A percentile compares a stretch with the other conserved stretches of the same genome.
These are phyloP conservation scores for Saitozyma podzolica DNA, from an alignment of 768 basidiomycete genomes.

Conservation along the genomic window DNA sequence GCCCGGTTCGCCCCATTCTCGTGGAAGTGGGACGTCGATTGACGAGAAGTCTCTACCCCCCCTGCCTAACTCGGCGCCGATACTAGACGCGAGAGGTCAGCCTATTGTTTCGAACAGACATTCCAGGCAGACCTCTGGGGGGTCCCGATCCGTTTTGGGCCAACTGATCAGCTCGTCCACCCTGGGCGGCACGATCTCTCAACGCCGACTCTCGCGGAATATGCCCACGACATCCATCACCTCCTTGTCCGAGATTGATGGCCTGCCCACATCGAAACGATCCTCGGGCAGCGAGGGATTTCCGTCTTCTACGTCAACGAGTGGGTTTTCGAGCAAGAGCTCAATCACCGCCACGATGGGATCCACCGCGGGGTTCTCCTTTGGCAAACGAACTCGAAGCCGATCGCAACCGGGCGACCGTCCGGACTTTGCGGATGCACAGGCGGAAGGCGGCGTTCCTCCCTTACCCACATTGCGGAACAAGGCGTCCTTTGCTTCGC, in stretches of 20 bases:
- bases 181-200: conserved; percentile 36
- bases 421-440: conserved; percentile 5
- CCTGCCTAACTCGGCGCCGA: conserved; percentile 9
- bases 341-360: too few relatives aligned
- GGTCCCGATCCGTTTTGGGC: background rate
- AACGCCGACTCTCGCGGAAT: conserved; percentile 29
- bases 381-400: too few relatives aligned
- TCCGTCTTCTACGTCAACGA: background rate
- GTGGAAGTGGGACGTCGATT: background rate
- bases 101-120: too few relatives aligned
- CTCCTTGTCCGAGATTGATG: conserved; percentile 6
- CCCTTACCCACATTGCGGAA: conserved; percentile 8
- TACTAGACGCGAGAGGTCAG: too few relatives aligned
- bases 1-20: background rate
- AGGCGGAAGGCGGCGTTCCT: conserved; percentile 8
- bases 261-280: conserved; percentile 1
- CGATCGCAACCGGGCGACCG: conserved; percentile 10
- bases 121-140: too few relatives aligned
- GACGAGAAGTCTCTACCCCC: conserved; percentile 24
- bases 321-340: too few relatives aligned
- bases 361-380: too few relatives aligned
- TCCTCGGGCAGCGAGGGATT: background rate
- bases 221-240: conserved; percentile 1
- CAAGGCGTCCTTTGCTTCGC: conserved; percentile 9
- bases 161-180: conserved; percentile 35